phyloP scores from a whole-genome alignment of 1,139 yeast genomes.

The Pichia inconspicua region DNA sequence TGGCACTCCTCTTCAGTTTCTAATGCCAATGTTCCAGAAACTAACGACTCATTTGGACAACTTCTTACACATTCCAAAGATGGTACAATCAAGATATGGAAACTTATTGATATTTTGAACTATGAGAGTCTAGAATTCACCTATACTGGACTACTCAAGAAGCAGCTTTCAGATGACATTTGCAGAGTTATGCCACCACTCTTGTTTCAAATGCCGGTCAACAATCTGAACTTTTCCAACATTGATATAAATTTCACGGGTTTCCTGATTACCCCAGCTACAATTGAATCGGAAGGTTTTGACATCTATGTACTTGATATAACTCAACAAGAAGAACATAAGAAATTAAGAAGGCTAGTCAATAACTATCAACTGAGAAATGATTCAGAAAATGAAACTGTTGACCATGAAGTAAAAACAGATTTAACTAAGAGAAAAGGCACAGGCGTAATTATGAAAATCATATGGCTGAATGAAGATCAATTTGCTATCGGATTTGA shows the following conservation, averaged over 20 bases:
- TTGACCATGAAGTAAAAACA: conserved; percentile 11
- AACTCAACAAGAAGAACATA: conserved; percentile 13
- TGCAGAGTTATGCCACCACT: conserved; percentile 6
- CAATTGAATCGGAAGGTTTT: conserved; percentile 44
- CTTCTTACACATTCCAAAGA: conserved; percentile 51
- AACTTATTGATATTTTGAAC: conserved; percentile 21
- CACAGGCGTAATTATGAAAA: conserved; percentile 51
- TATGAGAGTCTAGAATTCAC: conserved; percentile 12
- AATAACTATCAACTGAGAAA: conserved; percentile 14
- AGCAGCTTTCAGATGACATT: conserved; percentile 8
- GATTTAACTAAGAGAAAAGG: conserved; percentile 18
- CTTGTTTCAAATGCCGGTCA: conserved; percentile 42
- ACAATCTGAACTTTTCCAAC: conserved; percentile 50
- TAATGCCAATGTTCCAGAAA: not conserved
- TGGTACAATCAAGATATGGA: conserved; percentile 44
- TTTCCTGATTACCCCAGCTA: conserved; percentile 42
- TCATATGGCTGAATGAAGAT: conserved; percentile 27
- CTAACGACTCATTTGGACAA: conserved; percentile 24
- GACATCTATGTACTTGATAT: conserved; percentile 40
- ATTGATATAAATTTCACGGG: conserved; percentile 29
- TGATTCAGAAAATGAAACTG: not conserved
- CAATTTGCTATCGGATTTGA: conserved; percentile 45
- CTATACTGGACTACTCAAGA: conserved; percentile 15
- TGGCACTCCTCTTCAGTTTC: conserved; percentile 17
- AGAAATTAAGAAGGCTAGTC: conserved; percentile 22